Evolutionary conservation across 2,329 filamentous ascomycete species (phyloP).

Genomic region (Claviceps paspali): DNA sequence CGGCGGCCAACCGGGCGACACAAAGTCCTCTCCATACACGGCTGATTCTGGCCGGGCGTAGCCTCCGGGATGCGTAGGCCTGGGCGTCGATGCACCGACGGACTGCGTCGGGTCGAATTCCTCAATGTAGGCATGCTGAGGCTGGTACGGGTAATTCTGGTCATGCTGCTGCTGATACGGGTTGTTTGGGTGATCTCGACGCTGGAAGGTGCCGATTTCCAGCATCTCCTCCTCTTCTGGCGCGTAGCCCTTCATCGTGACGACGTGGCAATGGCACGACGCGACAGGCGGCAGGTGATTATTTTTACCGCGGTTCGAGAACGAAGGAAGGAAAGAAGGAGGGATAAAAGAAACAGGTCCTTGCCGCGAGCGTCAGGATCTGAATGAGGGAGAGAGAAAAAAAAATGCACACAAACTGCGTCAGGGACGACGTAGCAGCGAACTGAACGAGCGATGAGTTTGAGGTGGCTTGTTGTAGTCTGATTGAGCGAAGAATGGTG

Average conservation of each 20-base stretch:
- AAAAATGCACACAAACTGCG: no score
- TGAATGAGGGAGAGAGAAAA: no score
- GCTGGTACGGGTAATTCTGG: slow-evolving; percentile 13
- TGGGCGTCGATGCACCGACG: slow-evolving; percentile 1
- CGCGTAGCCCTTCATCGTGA: slow-evolving; percentile 15
- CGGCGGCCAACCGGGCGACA: slow-evolving; percentile 8
- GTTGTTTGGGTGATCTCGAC: slow-evolving; percentile 6
- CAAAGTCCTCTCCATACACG: slow-evolving; percentile 4
- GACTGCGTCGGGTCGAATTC: slow-evolving; percentile 2
- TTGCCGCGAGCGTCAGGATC: no score
- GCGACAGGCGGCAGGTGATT: neutral
- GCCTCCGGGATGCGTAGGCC: neutral
- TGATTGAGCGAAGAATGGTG: no score
- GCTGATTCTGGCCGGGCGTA: slow-evolving; percentile 4
- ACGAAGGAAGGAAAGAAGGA: no score
- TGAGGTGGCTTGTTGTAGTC: no score
- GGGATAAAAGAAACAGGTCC: no score
- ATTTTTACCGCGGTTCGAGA: no score
- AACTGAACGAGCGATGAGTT: no score
- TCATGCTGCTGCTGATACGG: slow-evolving; percentile 8
- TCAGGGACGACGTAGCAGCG: no score
- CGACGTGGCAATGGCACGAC: neutral
- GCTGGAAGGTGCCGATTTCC: slow-evolving; percentile 17
- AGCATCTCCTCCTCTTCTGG: slow-evolving; percentile 20
- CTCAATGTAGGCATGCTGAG: slow-evolving; percentile 12